These are phyloP conservation scores for Euphrasia confusa DNA, from an alignment of 257 asterid genomes.

Conservation along the genomic window DNA sequence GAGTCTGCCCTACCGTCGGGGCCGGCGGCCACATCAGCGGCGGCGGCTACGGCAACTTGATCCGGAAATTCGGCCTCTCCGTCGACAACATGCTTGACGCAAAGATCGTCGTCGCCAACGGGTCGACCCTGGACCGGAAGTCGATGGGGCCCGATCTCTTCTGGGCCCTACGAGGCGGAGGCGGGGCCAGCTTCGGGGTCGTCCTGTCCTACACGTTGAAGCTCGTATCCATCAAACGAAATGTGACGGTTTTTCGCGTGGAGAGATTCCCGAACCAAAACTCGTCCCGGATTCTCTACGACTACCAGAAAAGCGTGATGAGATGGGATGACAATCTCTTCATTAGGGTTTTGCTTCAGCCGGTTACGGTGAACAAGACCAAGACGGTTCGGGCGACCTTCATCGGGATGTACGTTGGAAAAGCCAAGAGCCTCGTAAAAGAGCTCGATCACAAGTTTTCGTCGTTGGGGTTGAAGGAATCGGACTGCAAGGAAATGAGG, in stretches of 20 bases:
- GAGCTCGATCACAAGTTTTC: conserved; percentile 18
- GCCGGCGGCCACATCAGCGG: conserved; percentile 34
- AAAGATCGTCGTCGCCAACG: conserved; percentile 29
- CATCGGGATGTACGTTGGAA: conserved; percentile 32
- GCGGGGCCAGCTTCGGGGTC: conserved; percentile 41
- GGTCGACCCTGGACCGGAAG: conserved; percentile 25
- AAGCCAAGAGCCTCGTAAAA: conserved; percentile 10
- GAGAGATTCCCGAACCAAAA: conserved; percentile 16
- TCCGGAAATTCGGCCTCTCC: conserved; percentile 30
- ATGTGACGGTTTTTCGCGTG: conserved; percentile 26
- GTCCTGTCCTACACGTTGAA: conserved; percentile 27
- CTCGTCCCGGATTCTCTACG: conserved; percentile 15
- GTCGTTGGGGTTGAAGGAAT: conserved; percentile 26
- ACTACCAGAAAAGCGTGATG: conserved; percentile 21
- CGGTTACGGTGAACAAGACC: not conserved
- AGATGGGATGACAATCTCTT: conserved; percentile 28
- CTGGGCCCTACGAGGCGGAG: conserved; percentile 44
- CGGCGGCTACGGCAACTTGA: conserved; percentile 35
- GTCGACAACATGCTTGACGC: conserved; percentile 35
- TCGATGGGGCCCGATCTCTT: conserved; percentile 39
- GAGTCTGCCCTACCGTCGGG: conserved; percentile 33
- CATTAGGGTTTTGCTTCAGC: conserved; percentile 27
- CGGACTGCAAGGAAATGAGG: conserved; percentile 34
- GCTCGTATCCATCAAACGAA: conserved; percentile 30
- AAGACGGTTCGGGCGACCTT: conserved; percentile 18